Base-by-base conservation (phyloP, 2,329 filamentous ascomycete genomes). In the Mycosphaerella arachidis region DNA sequence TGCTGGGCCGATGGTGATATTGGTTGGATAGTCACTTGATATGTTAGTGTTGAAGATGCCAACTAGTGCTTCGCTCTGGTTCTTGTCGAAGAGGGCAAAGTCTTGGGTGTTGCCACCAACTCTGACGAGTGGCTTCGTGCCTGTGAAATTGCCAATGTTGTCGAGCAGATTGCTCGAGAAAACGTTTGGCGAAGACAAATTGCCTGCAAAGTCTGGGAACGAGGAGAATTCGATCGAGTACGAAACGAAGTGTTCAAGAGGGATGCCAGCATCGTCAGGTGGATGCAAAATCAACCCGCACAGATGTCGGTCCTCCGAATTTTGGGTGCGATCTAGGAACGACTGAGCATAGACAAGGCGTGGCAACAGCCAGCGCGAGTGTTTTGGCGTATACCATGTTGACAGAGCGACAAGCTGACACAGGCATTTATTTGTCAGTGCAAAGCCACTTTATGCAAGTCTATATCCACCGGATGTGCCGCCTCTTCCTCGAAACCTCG, bases 61-160 rank as follows among this genome's bases (percentile, higher is more conserved):
- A 53, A 84, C 77, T 9, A 82, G 74, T 6, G 81, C 81, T 6
- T 75, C 74, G 1, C 76, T 69, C 6, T 85, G 79, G 4, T 77
- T 78, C 1, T 78, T 73, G 63, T 87, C 79, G 71, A 84, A 87
- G 40, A 87, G 75, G 5, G 84, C 83, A 63, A 82, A 86, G 73
- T 88, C 85, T 66, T 88, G 85, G 0, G 85, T 87, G 66, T 87
- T 88, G n/a, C 85, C 86, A 3, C 86, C 85, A 1, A 88, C 84
- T 16, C 85, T 77, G 57, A 88, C 82, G 65, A 83, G 78, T 1
- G 85, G 85, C 62, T 84, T 85, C 6, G 76, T 78, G 8, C 84
- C 84, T 13, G 76, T 77, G 3, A 86, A 67, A n/a, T 77, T 69
- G 1, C 76, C 81, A 20, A 88, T 66, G 58, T 86, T 87, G 33